Base-by-base conservation (phyloP, 352 stramenopile genomes). In the Phytophthora boehmeriae region DNA sequence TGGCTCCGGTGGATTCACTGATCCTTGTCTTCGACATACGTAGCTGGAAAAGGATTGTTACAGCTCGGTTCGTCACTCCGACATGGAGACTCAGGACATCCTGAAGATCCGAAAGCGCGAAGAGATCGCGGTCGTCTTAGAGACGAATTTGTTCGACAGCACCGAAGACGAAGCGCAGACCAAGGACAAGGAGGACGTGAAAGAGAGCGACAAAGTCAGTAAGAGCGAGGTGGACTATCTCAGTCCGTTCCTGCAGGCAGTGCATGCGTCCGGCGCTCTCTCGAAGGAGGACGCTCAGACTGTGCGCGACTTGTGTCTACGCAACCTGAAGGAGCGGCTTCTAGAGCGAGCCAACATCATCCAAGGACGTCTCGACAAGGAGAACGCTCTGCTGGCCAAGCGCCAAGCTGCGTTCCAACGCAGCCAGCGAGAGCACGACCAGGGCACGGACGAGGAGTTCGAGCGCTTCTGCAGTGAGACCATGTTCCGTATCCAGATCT, bases 401-500 rank as follows among this genome's bases (percentile, higher is more conserved):
- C 87, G 90, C 27, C 94, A 98, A 79, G 89, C 86, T 1, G 86
- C 87, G 0, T 98, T 98, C 73, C 90, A 98, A 71, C 85, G 93
- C 36, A 97, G 89, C 51, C 89, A 97, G 63, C 78, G 91, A 23
- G 90, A 98, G 56, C 89, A 97, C 61, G 91, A 98, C 74, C 84
- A 95, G 47, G 85, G 80, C 59, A 94, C 88, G 4, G 92, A 98
- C 65, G 88, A 97, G 28, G 92, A 97, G 59, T 98, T 98, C 64
- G 90, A 98, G 75, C 83, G 85, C 30, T 97, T 97, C 67, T 98
- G 91, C 76, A 95, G 83, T 51, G 92, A 98, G 68, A 94, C 92
- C 50, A 98, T 98, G 90, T 98, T 98, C 68, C 80, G 93, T 41
- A 98, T 98, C 67, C 89, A 98, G 74, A 98, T 98, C 54, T 71